Evolutionary conservation across 768 basidiomycete genomes (phyloP).

Genomic region (Calvatia gigantea): DNA sequence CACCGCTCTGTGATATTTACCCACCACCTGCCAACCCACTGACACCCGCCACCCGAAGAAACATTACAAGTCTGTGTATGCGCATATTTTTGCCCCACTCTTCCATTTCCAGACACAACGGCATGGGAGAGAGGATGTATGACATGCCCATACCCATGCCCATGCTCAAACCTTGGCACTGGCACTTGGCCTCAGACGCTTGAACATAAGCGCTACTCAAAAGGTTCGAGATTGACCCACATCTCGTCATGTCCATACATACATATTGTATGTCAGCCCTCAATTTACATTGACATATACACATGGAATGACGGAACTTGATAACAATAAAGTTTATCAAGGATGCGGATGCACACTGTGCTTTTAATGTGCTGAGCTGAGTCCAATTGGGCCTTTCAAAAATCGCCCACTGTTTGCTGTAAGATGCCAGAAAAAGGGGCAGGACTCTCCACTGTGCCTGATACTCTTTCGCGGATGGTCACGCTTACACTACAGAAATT

Average conservation of each 20-base stretch:
- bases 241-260: neutral
- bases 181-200: neutral
- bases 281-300: neutral
- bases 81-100: neutral
- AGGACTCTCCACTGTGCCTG: neutral
- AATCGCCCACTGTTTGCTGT: neutral
- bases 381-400: neutral
- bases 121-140: neutral
- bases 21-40: slow-evolving; percentile 8
- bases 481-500: neutral
- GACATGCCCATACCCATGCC: neutral
- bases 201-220: neutral
- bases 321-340: slow-evolving; percentile 6
- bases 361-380: neutral
- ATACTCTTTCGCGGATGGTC: slow-evolving; percentile 3
- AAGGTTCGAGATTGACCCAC: slow-evolving; percentile 2
- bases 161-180: neutral
- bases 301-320: neutral
- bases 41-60: slow-evolving; percentile 6
- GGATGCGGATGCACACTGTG: neutral
- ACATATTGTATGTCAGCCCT: neutral
- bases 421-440: slow-evolving; percentile 3
- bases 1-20: slow-evolving; percentile 4
- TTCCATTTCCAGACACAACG: slow-evolving; percentile 9
- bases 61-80: neutral